Evolutionary conservation across 139 green algal genomes (phyloP).

Genomic region (Axilococcus clingmanii): DNA sequence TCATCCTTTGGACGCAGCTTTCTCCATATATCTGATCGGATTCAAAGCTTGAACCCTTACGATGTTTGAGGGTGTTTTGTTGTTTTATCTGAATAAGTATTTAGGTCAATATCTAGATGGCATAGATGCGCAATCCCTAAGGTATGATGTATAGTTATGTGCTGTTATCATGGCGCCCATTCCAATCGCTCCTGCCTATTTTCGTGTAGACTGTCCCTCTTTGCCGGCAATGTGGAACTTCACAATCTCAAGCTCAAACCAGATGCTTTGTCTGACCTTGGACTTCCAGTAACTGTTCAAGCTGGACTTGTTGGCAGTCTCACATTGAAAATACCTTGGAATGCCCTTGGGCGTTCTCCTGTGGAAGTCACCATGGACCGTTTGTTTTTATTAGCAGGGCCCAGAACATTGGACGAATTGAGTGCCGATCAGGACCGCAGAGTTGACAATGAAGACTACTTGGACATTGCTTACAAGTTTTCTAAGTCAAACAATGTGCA

Average conservation of each 20-base stretch:
- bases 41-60: too few relatives aligned
- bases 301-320: constrained; percentile 81
- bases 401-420: constrained; percentile 28
- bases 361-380: constrained; percentile 88
- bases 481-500: constrained; percentile 14
- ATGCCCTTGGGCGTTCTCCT: constrained; percentile 67
- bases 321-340: constrained; percentile 91
- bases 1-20: too few relatives aligned
- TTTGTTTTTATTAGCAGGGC: constrained; percentile 81
- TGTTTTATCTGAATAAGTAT: constrained; percentile 75
- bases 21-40: too few relatives aligned
- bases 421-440: background rate
- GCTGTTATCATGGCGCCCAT: background rate
- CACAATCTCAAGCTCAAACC: constrained; percentile 80
- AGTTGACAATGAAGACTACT: background rate
- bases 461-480: constrained; percentile 13
- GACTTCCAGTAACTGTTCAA: constrained; percentile 83
- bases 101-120: constrained; percentile 75
- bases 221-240: constrained; percentile 83
- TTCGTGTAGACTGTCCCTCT: constrained; percentile 55
- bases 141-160: constrained; percentile 1
- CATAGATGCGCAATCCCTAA: constrained; percentile 63
- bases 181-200: background rate
- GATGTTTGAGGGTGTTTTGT: constrained; percentile 77
- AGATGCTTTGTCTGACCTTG: constrained; percentile 77